Evolutionary conservation across 441 rosid genomes (phyloP).

Genomic region (Mallotus japonicus): DNA sequence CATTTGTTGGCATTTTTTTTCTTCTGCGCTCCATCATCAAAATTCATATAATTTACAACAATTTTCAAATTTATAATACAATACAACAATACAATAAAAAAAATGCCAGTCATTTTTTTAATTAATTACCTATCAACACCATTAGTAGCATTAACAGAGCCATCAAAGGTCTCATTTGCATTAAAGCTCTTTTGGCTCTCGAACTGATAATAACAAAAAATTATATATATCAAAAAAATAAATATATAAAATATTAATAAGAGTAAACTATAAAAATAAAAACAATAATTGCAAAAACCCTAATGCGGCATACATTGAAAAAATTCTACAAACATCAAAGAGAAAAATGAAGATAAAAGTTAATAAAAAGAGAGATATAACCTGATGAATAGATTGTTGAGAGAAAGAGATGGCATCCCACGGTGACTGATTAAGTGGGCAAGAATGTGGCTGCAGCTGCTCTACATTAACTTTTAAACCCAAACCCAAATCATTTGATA

Average conservation of each 20-base stretch:
- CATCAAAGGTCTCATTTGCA: constrained; percentile 48
- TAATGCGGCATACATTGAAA: no score
- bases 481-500: constrained; percentile 28
- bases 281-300: no score
- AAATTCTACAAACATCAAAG: neutral
- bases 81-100: no score
- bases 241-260: neutral
- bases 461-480: constrained; percentile 2
- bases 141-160: constrained; percentile 37
- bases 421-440: constrained; percentile 84
- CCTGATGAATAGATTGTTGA: constrained; percentile 35
- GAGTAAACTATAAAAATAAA: neutral
- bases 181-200: constrained; percentile 39
- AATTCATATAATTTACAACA: no score
- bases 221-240: neutral
- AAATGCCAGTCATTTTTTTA: neutral
- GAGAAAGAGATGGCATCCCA: constrained; percentile 73
- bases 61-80: no score
- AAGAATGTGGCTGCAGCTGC: constrained; percentile 38
- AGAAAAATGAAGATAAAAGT: constrained; percentile 17
- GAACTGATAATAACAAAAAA: constrained; percentile 38
- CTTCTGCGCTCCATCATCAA: no score
- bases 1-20: no score
- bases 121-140: constrained; percentile 40
- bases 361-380: constrained; percentile 20